Evolutionary conservation across 805 yeast species (phyloP).

Genomic region (Ogataea ramenticola): DNA sequence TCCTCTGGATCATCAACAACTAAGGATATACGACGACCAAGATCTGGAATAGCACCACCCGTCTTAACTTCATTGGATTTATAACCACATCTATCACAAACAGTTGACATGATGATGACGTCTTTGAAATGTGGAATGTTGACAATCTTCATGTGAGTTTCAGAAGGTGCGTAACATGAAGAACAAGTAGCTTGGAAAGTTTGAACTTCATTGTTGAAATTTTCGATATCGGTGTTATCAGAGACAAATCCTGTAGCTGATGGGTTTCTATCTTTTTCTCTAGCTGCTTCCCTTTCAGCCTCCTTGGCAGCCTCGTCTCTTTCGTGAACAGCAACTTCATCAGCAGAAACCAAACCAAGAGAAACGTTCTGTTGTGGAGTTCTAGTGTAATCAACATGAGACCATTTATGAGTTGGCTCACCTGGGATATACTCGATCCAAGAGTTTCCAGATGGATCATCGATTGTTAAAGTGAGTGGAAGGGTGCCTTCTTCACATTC

Average conservation of each 20-base stretch:
- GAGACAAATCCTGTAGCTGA: slow-evolving; percentile 52
- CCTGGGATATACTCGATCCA: slow-evolving; percentile 90
- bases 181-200: slow-evolving; percentile 91
- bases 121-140: slow-evolving; percentile 98
- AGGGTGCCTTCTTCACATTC: slow-evolving; percentile 60
- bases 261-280: slow-evolving; percentile 26
- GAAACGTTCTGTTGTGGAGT: slow-evolving; percentile 82
- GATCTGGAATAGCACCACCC: slow-evolving; percentile 90
- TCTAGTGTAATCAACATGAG: slow-evolving; percentile 72
- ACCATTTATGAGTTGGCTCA: slow-evolving; percentile 86
- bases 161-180: slow-evolving; percentile 73
- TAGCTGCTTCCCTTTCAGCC: slow-evolving; percentile 9
- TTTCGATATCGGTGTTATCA: slow-evolving; percentile 76
- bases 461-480: slow-evolving; percentile 73
- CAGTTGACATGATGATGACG: slow-evolving; percentile 92
- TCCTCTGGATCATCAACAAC: slow-evolving; percentile 85
- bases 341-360: slow-evolving; percentile 73
- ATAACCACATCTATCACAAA: slow-evolving; percentile 88
- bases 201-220: slow-evolving; percentile 84
- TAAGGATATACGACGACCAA: slow-evolving; percentile 70
- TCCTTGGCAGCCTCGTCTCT: slow-evolving; percentile 23
- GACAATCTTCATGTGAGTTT: slow-evolving; percentile 94
- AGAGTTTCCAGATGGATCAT: slow-evolving; percentile 96
- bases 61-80: slow-evolving; percentile 97
- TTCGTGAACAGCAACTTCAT: slow-evolving; percentile 53